Evolutionary conservation across 306 rosid species (phyloP).

Genomic region (Acacia confusa): DNA sequence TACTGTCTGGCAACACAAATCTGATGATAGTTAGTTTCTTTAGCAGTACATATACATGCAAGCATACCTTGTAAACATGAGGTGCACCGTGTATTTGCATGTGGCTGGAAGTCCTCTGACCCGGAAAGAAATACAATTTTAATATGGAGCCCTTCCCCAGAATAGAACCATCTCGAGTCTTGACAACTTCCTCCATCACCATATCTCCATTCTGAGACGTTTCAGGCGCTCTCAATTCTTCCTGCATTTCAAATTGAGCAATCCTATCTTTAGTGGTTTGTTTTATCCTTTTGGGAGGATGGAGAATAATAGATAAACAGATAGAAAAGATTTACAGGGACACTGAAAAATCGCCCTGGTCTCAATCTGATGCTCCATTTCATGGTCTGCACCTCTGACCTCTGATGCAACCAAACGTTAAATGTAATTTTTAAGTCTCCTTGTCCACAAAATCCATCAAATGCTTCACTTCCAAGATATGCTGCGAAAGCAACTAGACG

Average conservation of each 20-base stretch:
- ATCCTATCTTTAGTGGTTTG: constrained; percentile 13
- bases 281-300: neutral
- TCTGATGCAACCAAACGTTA: constrained; percentile 83
- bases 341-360: constrained; percentile 83
- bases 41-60: constrained; percentile 16
- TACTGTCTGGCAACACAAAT: constrained; percentile 45
- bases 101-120: constrained; percentile 82
- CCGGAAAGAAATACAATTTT: constrained; percentile 92
- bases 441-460: constrained; percentile 80
- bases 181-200: constrained; percentile 82
- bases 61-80: constrained; percentile 76
- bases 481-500: constrained; percentile 94
- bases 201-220: constrained; percentile 91
- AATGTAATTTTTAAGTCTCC: constrained; percentile 70
- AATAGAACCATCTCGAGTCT: constrained; percentile 73
- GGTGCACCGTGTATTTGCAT: constrained; percentile 84
- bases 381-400: constrained; percentile 89
- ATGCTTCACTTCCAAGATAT: constrained; percentile 92
- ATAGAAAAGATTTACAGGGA: constrained; percentile 61
- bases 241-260: constrained; percentile 53
- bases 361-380: constrained; percentile 90
- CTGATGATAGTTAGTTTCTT: constrained; percentile 29
- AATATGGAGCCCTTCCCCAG: constrained; percentile 87
- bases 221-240: constrained; percentile 73
- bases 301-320: neutral